These are phyloP conservation scores for Ambrosiella xylebori DNA, from an alignment of 2,329 filamentous ascomycete genomes.

Conservation along the genomic window DNA sequence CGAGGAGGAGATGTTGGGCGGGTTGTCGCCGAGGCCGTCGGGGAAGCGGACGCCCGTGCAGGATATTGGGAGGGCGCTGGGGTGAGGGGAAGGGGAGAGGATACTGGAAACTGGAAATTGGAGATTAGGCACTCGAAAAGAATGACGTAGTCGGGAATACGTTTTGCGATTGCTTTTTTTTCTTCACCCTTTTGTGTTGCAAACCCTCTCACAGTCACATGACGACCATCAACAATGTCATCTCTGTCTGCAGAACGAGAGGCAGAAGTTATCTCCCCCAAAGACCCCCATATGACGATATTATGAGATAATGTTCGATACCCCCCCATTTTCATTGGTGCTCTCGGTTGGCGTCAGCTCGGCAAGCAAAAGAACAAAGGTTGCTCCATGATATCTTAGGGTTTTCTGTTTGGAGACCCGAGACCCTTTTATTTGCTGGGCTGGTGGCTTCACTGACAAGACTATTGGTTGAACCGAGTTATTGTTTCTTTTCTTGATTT, in stretches of 20 bases:
- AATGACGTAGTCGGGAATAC: too few species aligned
- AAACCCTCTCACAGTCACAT: slow-evolving; percentile 1
- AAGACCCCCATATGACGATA: not conserved
- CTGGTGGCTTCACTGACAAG: not conserved
- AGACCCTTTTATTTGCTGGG: not conserved
- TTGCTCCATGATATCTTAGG: too few species aligned
- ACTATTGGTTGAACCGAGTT: not conserved
- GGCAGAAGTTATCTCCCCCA: not conserved
- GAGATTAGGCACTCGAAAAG: too few species aligned
- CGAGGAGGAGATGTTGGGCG: slow-evolving; percentile 25
- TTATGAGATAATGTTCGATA: not conserved
- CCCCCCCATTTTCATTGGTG: not conserved
- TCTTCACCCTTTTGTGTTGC: slow-evolving; percentile 5
- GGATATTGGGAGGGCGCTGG: slow-evolving; percentile 37
- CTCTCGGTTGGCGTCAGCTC: not conserved
- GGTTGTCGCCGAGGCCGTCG: slow-evolving; percentile 32
- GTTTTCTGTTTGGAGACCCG: not conserved
- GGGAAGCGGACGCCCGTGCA: slow-evolving; percentile 20
- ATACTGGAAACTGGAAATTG: not conserved
- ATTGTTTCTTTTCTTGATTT: not conserved
- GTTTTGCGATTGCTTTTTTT: not conserved
- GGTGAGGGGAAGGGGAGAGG: slow-evolving; percentile 22
- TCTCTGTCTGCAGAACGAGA: not conserved
- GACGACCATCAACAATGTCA: not conserved
- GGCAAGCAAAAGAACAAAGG: not conserved